A percentile compares a stretch with the other conserved stretches of the same genome.
These are phyloP conservation scores for Pulveroboletus sp. DNA, from an alignment of 768 basidiomycete species.

Conservation along the genomic window DNA sequence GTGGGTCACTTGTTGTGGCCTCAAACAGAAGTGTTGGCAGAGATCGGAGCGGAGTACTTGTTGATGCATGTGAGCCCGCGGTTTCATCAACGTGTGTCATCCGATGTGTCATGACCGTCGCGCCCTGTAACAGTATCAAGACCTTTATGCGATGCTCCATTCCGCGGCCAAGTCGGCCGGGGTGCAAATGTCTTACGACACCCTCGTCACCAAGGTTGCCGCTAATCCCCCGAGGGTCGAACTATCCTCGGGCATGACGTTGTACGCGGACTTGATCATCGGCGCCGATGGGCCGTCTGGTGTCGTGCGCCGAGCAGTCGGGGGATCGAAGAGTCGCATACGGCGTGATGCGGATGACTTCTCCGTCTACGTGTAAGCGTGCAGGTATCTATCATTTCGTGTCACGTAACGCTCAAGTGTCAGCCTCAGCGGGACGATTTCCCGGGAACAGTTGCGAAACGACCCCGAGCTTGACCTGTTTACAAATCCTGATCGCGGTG, in stretches of 20 bases:
- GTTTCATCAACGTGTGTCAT: neutral
- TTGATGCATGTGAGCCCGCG: conserved; percentile 42
- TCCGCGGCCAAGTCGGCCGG: conserved; percentile 45
- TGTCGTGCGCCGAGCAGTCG: conserved; percentile 33
- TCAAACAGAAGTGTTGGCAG: conserved; percentile 41
- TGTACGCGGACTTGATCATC: conserved; percentile 49
- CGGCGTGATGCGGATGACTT: conserved; percentile 23
- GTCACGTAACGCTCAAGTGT: conserved; percentile 3
- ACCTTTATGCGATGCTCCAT: conserved; percentile 45
- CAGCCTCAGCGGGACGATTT: conserved; percentile 35
- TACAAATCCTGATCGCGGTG: conserved; percentile 12
- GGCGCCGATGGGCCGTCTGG: conserved; percentile 56
- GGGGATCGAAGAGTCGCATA: conserved; percentile 22
- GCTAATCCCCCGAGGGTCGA: conserved; percentile 30
- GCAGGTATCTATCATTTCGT: neutral
- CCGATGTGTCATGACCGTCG: neutral
- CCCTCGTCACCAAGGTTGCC: conserved; percentile 31
- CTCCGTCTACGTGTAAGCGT: conserved; percentile 41
- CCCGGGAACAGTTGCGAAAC: conserved; percentile 36
- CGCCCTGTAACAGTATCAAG: conserved; percentile 43
- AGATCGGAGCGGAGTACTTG: conserved; percentile 46
- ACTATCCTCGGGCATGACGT: conserved; percentile 38
- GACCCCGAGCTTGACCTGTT: conserved; percentile 37
- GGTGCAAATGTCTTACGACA: conserved; percentile 42
- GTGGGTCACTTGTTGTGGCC: conserved; percentile 42